Percentiles rank a stretch among this genome's conserved stretches.
phyloP scores from a whole-genome alignment of 768 basidiomycete genomes.

The Saitozyma podzolica region DNA sequence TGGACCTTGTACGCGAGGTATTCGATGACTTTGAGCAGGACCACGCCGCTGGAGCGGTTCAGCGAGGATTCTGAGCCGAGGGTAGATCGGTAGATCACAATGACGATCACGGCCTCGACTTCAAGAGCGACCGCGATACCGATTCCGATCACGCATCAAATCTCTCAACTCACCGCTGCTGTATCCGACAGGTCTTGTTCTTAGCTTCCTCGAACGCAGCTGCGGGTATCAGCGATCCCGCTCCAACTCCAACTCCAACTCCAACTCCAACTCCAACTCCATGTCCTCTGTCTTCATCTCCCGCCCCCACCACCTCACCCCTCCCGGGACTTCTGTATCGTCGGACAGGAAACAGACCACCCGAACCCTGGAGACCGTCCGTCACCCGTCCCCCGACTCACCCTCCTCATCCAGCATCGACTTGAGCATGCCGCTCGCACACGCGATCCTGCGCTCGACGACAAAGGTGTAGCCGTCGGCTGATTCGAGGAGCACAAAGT shows the following conservation, averaged over 20 bases:
- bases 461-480: conserved; percentile 78
- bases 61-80: background rate
- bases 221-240: conserved; percentile 38
- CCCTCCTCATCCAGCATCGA: conserved; percentile 75
- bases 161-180: conserved; percentile 62
- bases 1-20: conserved; percentile 83
- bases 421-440: conserved; percentile 75
- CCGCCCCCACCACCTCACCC: too few species aligned
- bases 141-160: conserved; percentile 2
- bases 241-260: conserved; percentile 1
- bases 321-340: too few species aligned
- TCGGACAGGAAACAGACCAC: too few species aligned
- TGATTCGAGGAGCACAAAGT: conserved; percentile 43
- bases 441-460: conserved; percentile 70
- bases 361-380: too few species aligned
- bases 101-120: background rate
- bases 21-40: conserved; percentile 84
- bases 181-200: conserved; percentile 67
- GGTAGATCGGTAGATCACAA: background rate
- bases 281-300: too few species aligned
- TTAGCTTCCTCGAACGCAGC: conserved; percentile 75
- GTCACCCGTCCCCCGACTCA: conserved; percentile 49
- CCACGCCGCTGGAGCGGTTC: conserved; percentile 57
- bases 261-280: too few species aligned
- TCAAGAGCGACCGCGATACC: background rate